Base-by-base conservation (phyloP, 176 grass and related monocot species). In the Saccharum spontaneum region DNA sequence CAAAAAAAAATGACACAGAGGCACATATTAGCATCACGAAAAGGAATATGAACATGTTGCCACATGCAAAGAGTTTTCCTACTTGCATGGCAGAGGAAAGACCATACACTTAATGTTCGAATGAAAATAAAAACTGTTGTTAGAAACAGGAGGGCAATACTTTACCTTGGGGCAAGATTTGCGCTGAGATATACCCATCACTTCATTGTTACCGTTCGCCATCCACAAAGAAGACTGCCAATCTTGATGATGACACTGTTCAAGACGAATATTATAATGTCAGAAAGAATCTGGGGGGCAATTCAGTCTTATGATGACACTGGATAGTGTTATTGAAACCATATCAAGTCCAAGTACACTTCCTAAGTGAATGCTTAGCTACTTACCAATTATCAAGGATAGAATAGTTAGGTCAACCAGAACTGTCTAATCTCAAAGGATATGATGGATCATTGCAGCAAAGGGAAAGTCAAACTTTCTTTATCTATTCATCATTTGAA, bases 161-260 rank as follows among this genome's bases (percentile, higher is more conserved):
- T 67, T 60, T 43, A 88, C 89, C 89, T 91, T 90, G 33, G 89
- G 76, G 63, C 33, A 84, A 69, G 89, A 84, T 52, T 87, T 91
- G 41, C 4, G 43, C 31, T 79, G 76, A 69, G 69, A 84, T 70
- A 79, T 41, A 45, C 76, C 63, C 89, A 76, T 76, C 15, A 37
- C 76, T 73, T 73, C 54, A 49, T 63, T 65, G 30, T 40, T 71
- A 3, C 26, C 18, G 30, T 66, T 84, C 22, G 61, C 85, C 89
- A 84, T 87, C 62, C 9, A 65, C 41, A 1, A 39, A 3, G 24
- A 79, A 23, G 52, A 22, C 24, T 28, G 23, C 2, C 63, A 76
- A 80, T 80, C 67, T 86, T 87, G 76, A 79, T 90, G 44, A 66
- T 46, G 34, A 61, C 18, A 22, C 6, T 87, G 85, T 84, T 37